Evolutionary conservation across 805 yeast species (phyloP).

Genomic region (Vanderwaltozyma verrucispora): DNA sequence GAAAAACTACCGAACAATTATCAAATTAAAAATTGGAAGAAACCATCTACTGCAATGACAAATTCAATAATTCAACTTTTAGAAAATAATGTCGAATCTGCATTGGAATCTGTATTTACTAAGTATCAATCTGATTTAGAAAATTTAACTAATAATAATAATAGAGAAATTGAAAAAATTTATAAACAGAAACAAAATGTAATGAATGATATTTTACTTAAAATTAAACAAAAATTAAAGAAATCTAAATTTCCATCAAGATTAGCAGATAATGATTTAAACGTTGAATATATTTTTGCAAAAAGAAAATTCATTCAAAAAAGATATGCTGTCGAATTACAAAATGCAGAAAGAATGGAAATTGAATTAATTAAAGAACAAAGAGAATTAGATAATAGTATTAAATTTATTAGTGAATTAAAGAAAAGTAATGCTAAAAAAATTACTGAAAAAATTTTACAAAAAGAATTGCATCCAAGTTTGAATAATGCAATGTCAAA

Average conservation of each 20-base stretch:
- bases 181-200: slow-evolving; percentile 12
- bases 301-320: slow-evolving; percentile 23
- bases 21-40: slow-evolving; percentile 18
- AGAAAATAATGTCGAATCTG: slow-evolving; percentile 16
- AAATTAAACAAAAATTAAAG: slow-evolving; percentile 14
- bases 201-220: slow-evolving; percentile 17
- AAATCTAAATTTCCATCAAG: slow-evolving; percentile 20
- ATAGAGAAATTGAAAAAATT: slow-evolving; percentile 9
- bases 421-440: slow-evolving; percentile 8
- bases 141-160: slow-evolving; percentile 6
- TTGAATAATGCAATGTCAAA: slow-evolving; percentile 21
- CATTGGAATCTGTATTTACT: slow-evolving; percentile 16
- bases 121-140: slow-evolving; percentile 15
- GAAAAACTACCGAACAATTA: slow-evolving; percentile 13
- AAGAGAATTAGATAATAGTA: slow-evolving; percentile 10
- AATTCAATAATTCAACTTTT: slow-evolving; percentile 14
- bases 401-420: slow-evolving; percentile 4
- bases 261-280: slow-evolving; percentile 18
- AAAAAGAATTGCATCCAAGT: slow-evolving; percentile 19
- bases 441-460: slow-evolving; percentile 13
- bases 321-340: slow-evolving; percentile 15
- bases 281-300: slow-evolving; percentile 24
- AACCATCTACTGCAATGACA: slow-evolving; percentile 12
- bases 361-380: slow-evolving; percentile 15
- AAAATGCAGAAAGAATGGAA: slow-evolving; percentile 17